Evolutionary conservation across 2,329 filamentous ascomycete species (phyloP), one percentile per base, ranked within the genome.

Genomic region (Penicillium griseofulvum): DNA sequence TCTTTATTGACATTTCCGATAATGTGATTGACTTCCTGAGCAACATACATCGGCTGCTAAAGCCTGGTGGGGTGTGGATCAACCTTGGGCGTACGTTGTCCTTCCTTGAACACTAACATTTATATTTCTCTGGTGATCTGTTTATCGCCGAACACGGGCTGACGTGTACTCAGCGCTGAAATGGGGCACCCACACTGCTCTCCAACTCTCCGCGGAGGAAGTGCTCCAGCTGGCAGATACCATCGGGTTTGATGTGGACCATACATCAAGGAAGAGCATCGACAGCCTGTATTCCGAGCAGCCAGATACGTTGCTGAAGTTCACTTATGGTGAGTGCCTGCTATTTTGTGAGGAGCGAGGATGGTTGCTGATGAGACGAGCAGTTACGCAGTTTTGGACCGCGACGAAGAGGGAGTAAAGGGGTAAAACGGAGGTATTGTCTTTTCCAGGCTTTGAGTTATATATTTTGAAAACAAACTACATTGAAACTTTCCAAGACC

Each of bases 261-360:
- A 46, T 46, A 46, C 43, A 6, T 46, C 43, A 29, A 34, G 12
- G 28, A 46, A 46, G 29, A 46, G 6, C n/a, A 46, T 46, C n/a
- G 43, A 46, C 4, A 46, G 43, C 29, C 16, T 33, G 14, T 46
- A 46, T 46, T n/a, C 24, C 26, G 43, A 46, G 26, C 43, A 46
- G 43, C 43, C 43, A n/a, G 43, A 46, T n/a, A 46, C 43, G 24
- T 46, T 46, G 43, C 43, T 46, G n/a, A 46, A 46, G 26, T 46
- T 46, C n/a, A 46, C 43, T 31, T 46, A 46, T 34, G 43, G 43
- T 46, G 28, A 46, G 43, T 33, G 4, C 28, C 28, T 31, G 28
- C 26, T 11, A 0, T 34, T 46, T 46, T 39, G 37, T 39, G n/a
- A 38, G 14, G n/a, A n/a, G 10, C 11, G 9, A 19, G 36, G 36